A percentile compares a stretch with the other conserved stretches of the same genome.
Conservation (phyloP, 345 rosid genomes). For the Murraya paniculata region DNA sequence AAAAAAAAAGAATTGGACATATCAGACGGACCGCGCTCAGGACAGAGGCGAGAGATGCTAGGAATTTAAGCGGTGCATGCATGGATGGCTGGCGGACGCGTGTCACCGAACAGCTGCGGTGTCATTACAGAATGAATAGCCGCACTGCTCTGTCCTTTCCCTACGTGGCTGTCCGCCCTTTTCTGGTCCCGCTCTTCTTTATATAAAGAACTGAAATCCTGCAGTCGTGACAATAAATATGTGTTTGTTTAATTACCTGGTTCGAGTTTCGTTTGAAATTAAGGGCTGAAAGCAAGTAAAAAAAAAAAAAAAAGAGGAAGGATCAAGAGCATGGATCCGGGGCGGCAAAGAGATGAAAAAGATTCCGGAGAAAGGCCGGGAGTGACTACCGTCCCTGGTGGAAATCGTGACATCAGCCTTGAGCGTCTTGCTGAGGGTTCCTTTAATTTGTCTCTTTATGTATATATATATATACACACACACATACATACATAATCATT, state of each 20-base stretch:
- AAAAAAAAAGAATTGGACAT: too few species aligned
- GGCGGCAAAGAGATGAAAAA: not conserved
- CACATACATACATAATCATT: too few species aligned
- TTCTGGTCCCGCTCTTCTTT: not conserved
- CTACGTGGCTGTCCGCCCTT: not conserved
- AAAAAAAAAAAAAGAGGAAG: too few species aligned
- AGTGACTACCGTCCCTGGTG: not conserved
- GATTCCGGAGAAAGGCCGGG: not conserved
- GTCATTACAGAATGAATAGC: not conserved
- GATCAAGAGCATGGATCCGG: not conserved
- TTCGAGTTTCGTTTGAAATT: not conserved
- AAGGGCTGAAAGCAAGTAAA: too few species aligned
- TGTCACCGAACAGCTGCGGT: not conserved
- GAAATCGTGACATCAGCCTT: not conserved
- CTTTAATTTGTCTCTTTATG: not conserved
- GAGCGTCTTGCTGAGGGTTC: not conserved
- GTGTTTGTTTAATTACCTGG: too few species aligned
- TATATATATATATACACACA: too few species aligned
- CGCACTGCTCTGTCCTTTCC: not conserved
- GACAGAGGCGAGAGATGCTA: not conserved
- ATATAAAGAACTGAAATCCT: not conserved
- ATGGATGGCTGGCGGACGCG: not conserved
- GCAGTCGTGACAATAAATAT: too few species aligned
- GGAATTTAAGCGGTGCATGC: too few species aligned
- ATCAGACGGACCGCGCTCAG: not conserved